Base-by-base conservation (phyloP, 345 rosid species). In the Hibiscus trionum region DNA sequence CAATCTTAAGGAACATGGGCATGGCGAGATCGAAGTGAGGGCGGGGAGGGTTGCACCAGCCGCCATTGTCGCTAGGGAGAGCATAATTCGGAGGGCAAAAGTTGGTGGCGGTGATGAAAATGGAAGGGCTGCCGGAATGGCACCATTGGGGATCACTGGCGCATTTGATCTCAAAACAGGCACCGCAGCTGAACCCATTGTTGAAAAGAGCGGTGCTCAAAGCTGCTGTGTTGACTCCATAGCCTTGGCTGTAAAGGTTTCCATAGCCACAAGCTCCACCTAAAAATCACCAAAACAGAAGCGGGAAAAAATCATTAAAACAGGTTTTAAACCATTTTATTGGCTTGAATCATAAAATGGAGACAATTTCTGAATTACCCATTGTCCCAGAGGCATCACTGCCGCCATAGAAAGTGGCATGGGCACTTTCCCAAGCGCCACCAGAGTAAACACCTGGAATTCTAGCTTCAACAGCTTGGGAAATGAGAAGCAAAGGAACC, bases 351-450 rank as follows among this genome's bases (percentile, higher is more conserved):
- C 39, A 64, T 63, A n/a, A 4, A 9, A 19, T 4, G 2, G 53
- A 29, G 15, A 12, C 6, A 60, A 12, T 14, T 27, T 60, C 3
- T 7, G 11, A 60, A 15, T 6, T 75, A 91, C 96, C 93, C 96
- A 88, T 88, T 2, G 98, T 93, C 35, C 98, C 98, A 3, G 97
- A 87, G 62, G 97, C 97, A 61, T 93, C 97, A 6, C 68, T 82
- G 29, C 97, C 98, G 1, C 98, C 98, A 8, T 93, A 91, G 81
- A 93, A 93, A 46, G 98, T 91, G 71, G 98, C 98, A 59, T 91
- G 97, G 29, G 98, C 97, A 11, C 66, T 82, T 80, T 93, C 83
- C 98, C 98, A 93, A 2, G 73, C 29, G 14, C 80, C 80, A 0
- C 93, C 90, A 2, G 74, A n/a, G 83, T 82, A 91, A 71, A 72